A percentile compares a stretch with the other conserved stretches of the same genome.
Conservation (phyloP, 108 stramenopile species). For the Skeletonema potamos region DNA sequence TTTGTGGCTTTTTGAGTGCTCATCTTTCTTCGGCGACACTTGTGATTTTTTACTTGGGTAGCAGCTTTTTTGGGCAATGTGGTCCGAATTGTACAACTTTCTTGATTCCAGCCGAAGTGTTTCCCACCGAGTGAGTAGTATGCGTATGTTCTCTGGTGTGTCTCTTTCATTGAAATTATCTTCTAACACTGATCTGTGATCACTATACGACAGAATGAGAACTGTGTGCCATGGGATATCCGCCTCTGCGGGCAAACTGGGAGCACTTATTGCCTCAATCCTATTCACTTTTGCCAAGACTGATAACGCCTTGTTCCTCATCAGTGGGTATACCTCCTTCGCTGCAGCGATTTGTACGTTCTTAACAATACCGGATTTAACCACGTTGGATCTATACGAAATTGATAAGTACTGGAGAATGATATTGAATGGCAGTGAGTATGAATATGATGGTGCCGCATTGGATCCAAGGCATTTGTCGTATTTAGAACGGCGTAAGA, state of each 20-base stretch:
- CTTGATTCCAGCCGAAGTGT: constrained; percentile 61
- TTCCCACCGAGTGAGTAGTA: constrained; percentile 13
- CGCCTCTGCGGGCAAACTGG: constrained; percentile 69
- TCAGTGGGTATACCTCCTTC: constrained; percentile 61
- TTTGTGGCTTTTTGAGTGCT: constrained; percentile 53
- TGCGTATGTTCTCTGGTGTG: neutral
- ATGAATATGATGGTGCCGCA: constrained; percentile 58
- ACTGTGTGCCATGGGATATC: constrained; percentile 75
- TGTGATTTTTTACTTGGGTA: constrained; percentile 59
- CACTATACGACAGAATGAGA: constrained; percentile 37
- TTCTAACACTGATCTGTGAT: neutral
- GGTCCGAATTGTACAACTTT: constrained; percentile 82
- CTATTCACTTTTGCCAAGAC: constrained; percentile 49
- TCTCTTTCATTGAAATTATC: neutral
- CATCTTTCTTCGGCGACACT: constrained; percentile 44
- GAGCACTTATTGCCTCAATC: constrained; percentile 72
- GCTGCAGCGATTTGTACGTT: constrained; percentile 55
- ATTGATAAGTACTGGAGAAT: constrained; percentile 64
- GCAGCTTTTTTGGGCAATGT: constrained; percentile 73
- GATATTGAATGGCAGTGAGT: constrained; percentile 37
- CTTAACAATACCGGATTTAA: constrained; percentile 65
- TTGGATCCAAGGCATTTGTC: constrained; percentile 57
- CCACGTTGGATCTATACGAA: constrained; percentile 61
- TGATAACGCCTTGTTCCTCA: constrained; percentile 51
- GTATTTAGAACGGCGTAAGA: constrained; percentile 49